Evolutionary conservation across 371 early-diverging fungal species (phyloP), one percentile per base, ranked within the genome.

Genomic region (Rhizopus microsporus): DNA sequence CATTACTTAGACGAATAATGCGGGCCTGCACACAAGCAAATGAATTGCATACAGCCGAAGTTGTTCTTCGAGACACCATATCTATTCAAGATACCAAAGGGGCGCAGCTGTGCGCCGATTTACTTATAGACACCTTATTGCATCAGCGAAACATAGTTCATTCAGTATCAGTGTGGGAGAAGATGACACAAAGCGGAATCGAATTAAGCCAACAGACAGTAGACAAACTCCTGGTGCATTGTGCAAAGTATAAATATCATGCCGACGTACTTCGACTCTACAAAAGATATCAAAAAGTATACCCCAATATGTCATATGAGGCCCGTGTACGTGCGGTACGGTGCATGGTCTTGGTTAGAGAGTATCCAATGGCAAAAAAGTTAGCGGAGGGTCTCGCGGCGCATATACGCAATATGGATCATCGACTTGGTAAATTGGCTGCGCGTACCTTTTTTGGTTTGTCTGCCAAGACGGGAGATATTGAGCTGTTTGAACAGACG

Each of bases 391-490:
- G 60, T n/a, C 31, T 74, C 13, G 59, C 57, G 38, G 16, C 44
- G 8, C 6, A 46, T 1, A 8, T 68, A n/a, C 44, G 51, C 8
- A 17, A 46, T 0, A 32, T 65, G 35, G 42, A 49, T 7, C 56
- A 56, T 1, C 6, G 40, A 5, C 40, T 63, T 15, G 59, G 59
- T 9, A 57, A 40, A 40, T 29, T 37, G 1, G 43, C 59, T 1
- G 57, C 55, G 3, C 37, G 56, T 3, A 29, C 63, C 16, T 37
- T 75, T 1, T 72, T 71, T 39, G 48, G 59, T 13, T 39, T 78
- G 15, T 65, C 69, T 44, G 70, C 73, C 3, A 72, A 71, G 33
- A 65, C 71, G 2, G 78, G 75, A 13, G 46, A 68, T 32, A 40
- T 65, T 7, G 51, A 37, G 1, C 10, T 72, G 10, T 74, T 69